Conservation (phyloP, 2,329 filamentous ascomycete species). For the Xylaria sp. region DNA sequence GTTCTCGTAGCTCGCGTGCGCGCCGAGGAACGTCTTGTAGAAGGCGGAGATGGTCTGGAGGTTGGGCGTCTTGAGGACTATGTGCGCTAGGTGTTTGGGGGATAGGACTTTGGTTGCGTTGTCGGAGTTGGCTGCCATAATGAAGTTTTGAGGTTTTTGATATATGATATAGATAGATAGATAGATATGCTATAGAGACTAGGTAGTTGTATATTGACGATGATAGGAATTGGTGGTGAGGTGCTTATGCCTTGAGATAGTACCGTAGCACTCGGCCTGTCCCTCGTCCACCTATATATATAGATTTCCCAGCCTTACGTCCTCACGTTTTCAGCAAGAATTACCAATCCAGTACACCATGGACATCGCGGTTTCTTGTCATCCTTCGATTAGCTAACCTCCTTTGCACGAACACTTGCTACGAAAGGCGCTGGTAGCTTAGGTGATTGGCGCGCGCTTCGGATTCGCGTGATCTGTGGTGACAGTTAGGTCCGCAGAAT, state of each 20-base stretch:
- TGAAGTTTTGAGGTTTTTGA: slow-evolving; percentile 7
- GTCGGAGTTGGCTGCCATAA: slow-evolving; percentile 36
- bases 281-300: slow-evolving; percentile 14
- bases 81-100: slow-evolving; percentile 42
- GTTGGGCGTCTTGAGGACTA: slow-evolving; percentile 45
- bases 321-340: background rate
- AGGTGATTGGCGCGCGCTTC: slow-evolving; percentile 33
- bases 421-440: slow-evolving; percentile 7
- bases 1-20: slow-evolving; percentile 44
- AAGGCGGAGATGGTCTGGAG: slow-evolving; percentile 51
- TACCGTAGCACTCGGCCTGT: background rate
- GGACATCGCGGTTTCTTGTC: background rate
- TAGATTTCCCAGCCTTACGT: background rate
- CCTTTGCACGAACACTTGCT: background rate
- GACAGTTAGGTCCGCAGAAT: slow-evolving; percentile 10
- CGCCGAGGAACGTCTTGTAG: slow-evolving; percentile 54
- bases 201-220: background rate
- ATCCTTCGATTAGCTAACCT: background rate
- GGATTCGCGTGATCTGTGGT: background rate
- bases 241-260: slow-evolving; percentile 6
- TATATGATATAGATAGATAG: background rate
- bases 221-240: background rate
- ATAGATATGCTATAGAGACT: background rate
- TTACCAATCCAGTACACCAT: background rate
- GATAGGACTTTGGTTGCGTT: slow-evolving; percentile 41